phyloP scores from a whole-genome alignment of 78 protist species.

The Isochrysis galbana region DNA sequence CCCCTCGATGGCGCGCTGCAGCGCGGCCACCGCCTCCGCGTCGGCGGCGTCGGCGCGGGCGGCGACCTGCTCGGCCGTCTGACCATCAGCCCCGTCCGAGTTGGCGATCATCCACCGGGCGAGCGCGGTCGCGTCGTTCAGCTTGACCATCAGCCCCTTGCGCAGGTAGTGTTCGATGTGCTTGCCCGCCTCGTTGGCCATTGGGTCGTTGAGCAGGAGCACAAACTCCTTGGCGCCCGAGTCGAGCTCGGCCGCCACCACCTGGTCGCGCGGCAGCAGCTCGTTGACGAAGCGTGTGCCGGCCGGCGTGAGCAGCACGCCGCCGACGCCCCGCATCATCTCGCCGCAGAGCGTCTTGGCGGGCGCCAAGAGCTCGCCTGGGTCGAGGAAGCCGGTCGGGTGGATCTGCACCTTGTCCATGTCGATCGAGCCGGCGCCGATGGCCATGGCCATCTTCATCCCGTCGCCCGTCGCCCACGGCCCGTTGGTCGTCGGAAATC shows the following conservation, averaged over 20 bases:
- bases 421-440: conserved; percentile 57
- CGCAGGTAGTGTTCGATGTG: conserved; percentile 30
- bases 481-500: conserved; percentile 86
- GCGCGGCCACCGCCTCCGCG: background rate
- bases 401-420: conserved; percentile 78
- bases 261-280: conserved; percentile 35
- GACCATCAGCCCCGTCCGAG: background rate
- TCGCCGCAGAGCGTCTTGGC: conserved; percentile 76
- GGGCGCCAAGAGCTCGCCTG: conserved; percentile 50
- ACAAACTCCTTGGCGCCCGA: background rate
- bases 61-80: background rate
- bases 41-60: background rate
- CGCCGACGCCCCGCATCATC: conserved; percentile 86
- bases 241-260: conserved; percentile 30
- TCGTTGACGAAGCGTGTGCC: conserved; percentile 71
- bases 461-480: conserved; percentile 72
- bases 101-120: background rate
- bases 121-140: background rate
- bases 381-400: conserved; percentile 85
- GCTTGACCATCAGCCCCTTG: conserved; percentile 31
- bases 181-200: background rate
- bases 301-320: conserved; percentile 53
- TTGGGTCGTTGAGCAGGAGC: background rate
- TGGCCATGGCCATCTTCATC: conserved; percentile 45
- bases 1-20: background rate